Base-by-base conservation (phyloP, 345 rosid species). In the Hibiscus syriacus region DNA sequence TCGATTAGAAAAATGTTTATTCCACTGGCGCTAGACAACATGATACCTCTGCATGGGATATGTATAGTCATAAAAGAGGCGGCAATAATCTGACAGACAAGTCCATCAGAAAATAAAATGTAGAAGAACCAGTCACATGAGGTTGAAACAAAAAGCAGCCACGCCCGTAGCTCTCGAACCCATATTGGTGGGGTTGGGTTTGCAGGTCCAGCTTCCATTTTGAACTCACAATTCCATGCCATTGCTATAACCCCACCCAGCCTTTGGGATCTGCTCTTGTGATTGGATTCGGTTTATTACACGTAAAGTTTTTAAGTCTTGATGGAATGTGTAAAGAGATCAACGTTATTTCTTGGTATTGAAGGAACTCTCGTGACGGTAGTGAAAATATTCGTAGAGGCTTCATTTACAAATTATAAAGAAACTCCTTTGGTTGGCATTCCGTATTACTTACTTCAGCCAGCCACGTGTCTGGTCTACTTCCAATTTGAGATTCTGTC, bases 391-490 rank as follows among this genome's bases (percentile, higher is more conserved):
- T 45, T 16, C 10, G 38, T 6, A 34, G 38, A 34, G 10, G 2
- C 10, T 34, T 34, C 38, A 34, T 6, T 6, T 32, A 32, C 7
- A 34, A 34, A 34, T 34, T 34, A 34, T 34, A 34, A 1, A 45
- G 48, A n/a, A n/a, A n/a, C n/a, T 45, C 17, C 19, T 16, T 27
- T 57, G 54, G 77, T 20, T n/a, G 30, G 62, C 39, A 61, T 83
- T 79, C 85, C 74, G 76, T 66, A 73, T 32, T 75, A 45, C 14
- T 45, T 45, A 16, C 49, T 16, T 38, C 67, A n/a, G 49, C n/a
- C 0, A 27, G 76, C 82, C 81, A 78, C 84, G 76, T 78, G 74
- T 75, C 50, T 48, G 68, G 69, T 71, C 75, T 36, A 58, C 66
- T 67, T 54, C n/a, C n/a, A n/a, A n/a, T n/a, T n/a, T n/a, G n/a